Conservation (phyloP, 345 rosid species). For the Salix arbutifolia region DNA sequence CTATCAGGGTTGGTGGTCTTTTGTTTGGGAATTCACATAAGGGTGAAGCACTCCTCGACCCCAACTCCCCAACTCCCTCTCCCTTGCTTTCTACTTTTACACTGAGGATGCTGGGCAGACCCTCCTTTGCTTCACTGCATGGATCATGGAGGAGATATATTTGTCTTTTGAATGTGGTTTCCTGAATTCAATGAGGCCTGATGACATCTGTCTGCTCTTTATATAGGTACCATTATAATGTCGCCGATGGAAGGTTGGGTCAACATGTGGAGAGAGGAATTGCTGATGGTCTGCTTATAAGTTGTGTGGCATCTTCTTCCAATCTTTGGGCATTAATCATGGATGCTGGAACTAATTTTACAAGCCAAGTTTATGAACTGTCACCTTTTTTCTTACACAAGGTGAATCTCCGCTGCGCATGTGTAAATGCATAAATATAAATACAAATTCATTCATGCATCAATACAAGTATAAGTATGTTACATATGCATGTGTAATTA, state of each 20-base stretch:
- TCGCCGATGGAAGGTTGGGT: slow-evolving; percentile 32
- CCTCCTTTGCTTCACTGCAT: background rate
- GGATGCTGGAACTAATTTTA: slow-evolving; percentile 34
- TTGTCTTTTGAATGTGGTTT: background rate
- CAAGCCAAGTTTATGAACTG: slow-evolving; percentile 26
- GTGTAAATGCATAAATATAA: background rate
- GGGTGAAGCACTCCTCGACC: background rate
- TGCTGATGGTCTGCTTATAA: slow-evolving; percentile 32
- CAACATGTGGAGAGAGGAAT: slow-evolving; percentile 35
- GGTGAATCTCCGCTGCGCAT: slow-evolving; percentile 7
- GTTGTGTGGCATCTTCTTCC: slow-evolving; percentile 31
- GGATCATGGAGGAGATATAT: background rate
- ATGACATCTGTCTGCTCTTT: background rate
- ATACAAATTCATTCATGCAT: too few relatives aligned
- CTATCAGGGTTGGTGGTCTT: background rate
- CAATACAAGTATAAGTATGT: background rate
- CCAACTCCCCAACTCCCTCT: background rate
- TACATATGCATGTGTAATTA: background rate
- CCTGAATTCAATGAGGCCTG: background rate
- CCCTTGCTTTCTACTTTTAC: background rate
- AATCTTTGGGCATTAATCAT: slow-evolving; percentile 35
- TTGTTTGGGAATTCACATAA: background rate
- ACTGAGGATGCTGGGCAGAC: background rate
- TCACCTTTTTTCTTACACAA: slow-evolving; percentile 34
- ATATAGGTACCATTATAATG: slow-evolving; percentile 32